Conservation (phyloP, 129 eudicot species). For the Sambucus nigra region DNA sequence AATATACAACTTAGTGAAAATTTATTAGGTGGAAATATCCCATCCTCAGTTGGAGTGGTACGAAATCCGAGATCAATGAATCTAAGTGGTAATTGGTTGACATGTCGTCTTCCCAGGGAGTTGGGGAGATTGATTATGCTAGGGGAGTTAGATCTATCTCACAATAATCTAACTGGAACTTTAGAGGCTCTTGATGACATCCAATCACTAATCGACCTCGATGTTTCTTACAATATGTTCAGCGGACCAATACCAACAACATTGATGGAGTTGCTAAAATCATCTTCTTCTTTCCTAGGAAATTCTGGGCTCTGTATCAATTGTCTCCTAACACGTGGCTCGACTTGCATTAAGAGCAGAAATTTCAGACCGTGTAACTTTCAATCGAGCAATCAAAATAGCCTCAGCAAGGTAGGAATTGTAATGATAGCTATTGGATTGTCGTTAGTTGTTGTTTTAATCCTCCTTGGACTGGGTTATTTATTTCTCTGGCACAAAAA, state of each 20-base stretch:
- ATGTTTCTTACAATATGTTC: constrained; percentile 54
- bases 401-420: constrained; percentile 26
- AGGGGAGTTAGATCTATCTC: constrained; percentile 47
- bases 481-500: constrained; percentile 17
- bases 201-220: constrained; percentile 33
- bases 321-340: constrained; percentile 22
- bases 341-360: constrained; percentile 23
- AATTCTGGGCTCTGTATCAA: constrained; percentile 53
- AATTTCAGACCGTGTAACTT: constrained; percentile 34
- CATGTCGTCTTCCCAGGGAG: constrained; percentile 43
- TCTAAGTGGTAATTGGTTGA: constrained; percentile 53
- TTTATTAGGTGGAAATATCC: constrained; percentile 49
- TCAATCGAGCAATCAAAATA: constrained; percentile 19
- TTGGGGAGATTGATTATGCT: constrained; percentile 42
- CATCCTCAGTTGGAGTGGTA: constrained; percentile 27
- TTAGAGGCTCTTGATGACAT: constrained; percentile 35
- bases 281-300: constrained; percentile 50
- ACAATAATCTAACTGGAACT: constrained; percentile 61
- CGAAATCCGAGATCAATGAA: constrained; percentile 41
- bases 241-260: constrained; percentile 51
- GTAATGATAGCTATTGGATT: constrained; percentile 36
- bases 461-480: constrained; percentile 31
- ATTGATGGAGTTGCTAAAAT: constrained; percentile 34
- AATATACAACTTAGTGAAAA: constrained; percentile 64
- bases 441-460: constrained; percentile 19